Percentiles rank a stretch among this genome's conserved stretches.
Evolutionary conservation across 2,329 filamentous ascomycete species (phyloP).

Genomic region (Nemania diffusa): DNA sequence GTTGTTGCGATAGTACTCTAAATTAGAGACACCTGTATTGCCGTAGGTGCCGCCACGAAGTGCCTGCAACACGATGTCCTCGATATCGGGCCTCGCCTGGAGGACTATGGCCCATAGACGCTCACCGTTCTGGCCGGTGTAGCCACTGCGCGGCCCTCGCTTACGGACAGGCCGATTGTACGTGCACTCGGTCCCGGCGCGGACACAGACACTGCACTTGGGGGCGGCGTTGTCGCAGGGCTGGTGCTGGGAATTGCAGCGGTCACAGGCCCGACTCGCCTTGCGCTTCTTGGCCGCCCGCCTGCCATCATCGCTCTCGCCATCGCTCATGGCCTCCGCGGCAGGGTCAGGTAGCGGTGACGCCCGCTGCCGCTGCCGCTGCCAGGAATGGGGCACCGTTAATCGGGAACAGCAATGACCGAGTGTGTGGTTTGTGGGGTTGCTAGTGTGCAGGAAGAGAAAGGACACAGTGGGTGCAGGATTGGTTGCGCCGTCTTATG

Average conservation of each 20-base stretch:
- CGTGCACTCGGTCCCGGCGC: conserved; percentile 50
- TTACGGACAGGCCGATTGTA: conserved; percentile 51
- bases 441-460: conserved; percentile 3
- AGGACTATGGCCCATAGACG: conserved; percentile 50
- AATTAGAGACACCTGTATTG: conserved; percentile 46
- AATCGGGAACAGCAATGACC: neutral
- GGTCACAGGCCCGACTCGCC: conserved; percentile 55
- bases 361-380: conserved; percentile 36
- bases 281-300: conserved; percentile 51
- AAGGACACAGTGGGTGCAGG: neutral
- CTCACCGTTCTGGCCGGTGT: conserved; percentile 51
- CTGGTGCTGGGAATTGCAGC: conserved; percentile 60
- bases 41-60: conserved; percentile 47
- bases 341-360: conserved; percentile 35
- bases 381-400: conserved; percentile 15
- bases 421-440: neutral
- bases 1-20: conserved; percentile 49
- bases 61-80: conserved; percentile 48
- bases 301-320: conserved; percentile 49
- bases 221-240: conserved; percentile 60
- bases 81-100: conserved; percentile 48
- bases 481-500: conserved; percentile 10
- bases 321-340: conserved; percentile 51
- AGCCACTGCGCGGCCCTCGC: conserved; percentile 49
- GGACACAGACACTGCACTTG: conserved; percentile 58